These are phyloP conservation scores for Botryosphaeria agaves DNA, from an alignment of 2,329 filamentous ascomycete genomes.

Conservation along the genomic window DNA sequence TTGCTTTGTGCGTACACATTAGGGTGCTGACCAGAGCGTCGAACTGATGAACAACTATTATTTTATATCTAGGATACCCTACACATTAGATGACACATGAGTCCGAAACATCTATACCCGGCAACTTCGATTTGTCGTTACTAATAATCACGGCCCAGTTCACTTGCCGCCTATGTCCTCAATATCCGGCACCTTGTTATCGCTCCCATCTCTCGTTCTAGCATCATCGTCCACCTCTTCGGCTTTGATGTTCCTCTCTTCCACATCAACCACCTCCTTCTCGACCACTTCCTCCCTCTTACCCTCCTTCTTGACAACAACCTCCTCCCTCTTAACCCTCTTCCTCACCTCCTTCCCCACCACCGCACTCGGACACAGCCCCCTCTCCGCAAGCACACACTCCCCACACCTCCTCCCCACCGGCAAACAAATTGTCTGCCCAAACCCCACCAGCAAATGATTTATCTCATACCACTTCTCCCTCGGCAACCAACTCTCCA, in stretches of 20 bases:
- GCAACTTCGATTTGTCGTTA: no score
- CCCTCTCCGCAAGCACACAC: conserved; percentile 60
- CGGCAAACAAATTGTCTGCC: conserved; percentile 72
- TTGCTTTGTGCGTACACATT: no score
- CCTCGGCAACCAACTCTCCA: conserved; percentile 68
- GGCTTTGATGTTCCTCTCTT: conserved; percentile 11
- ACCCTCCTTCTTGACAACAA: conserved; percentile 17
- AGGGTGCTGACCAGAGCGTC: no score
- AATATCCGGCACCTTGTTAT: conserved; percentile 7
- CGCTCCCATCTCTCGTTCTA: no score
- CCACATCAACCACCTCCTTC: conserved; percentile 9
- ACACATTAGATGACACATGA: no score
- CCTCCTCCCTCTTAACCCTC: conserved; percentile 21
- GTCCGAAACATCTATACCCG: no score
- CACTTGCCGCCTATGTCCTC: conserved; percentile 7
- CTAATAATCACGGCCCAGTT: no score
- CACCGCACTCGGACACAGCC: conserved; percentile 47
- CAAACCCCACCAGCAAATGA: conserved; percentile 69
- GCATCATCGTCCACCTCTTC: conserved; percentile 6
- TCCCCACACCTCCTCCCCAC: conserved; percentile 68
- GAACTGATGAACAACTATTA: no score
- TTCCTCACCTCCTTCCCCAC: conserved; percentile 30
- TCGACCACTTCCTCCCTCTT: conserved; percentile 14
- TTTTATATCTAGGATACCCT: no score
- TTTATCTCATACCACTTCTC: conserved; percentile 91